Percentiles rank a stretch among this genome's conserved stretches.
Evolutionary conservation across 2,329 filamentous ascomycete species (phyloP).

Genomic region (Fusarium phyllophilum): DNA sequence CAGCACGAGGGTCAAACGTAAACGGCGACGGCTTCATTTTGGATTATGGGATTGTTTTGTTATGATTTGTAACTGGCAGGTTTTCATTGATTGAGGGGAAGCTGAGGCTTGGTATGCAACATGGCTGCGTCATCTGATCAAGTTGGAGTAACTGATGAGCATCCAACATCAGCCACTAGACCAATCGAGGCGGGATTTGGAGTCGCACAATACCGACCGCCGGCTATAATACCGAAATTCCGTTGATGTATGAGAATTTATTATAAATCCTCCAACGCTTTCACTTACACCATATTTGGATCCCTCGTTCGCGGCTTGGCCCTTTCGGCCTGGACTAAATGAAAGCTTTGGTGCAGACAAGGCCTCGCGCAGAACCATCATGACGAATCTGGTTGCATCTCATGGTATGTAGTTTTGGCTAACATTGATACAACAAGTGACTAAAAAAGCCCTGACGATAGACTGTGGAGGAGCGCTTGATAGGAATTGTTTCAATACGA

Average conservation of each 20-base stretch:
- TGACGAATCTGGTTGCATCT: neutral
- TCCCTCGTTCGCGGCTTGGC: neutral
- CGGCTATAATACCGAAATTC: neutral
- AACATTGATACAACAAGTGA: neutral
- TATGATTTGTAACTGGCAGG: neutral
- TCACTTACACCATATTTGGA: neutral
- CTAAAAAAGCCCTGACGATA: neutral
- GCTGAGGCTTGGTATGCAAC: conserved; percentile 13
- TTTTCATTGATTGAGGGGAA: conserved; percentile 23
- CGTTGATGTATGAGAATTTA: neutral
- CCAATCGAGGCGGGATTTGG: conserved; percentile 3
- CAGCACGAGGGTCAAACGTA: conserved; percentile 19
- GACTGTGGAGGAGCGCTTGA: too few species aligned
- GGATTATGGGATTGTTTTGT: neutral
- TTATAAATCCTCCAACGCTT: fast-evolving
- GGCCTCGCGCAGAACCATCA: neutral
- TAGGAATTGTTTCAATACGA: neutral
- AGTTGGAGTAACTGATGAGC: conserved; percentile 24
- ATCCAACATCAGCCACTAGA: conserved; percentile 12
- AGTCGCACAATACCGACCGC: neutral
- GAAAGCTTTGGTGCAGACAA: neutral
- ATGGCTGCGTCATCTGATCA: conserved; percentile 27
- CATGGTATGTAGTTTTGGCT: neutral
- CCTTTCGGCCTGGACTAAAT: neutral
- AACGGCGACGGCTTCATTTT: conserved; percentile 21